phyloP scores from a whole-genome alignment of 768 basidiomycete species.

The Trametes punicea region DNA sequence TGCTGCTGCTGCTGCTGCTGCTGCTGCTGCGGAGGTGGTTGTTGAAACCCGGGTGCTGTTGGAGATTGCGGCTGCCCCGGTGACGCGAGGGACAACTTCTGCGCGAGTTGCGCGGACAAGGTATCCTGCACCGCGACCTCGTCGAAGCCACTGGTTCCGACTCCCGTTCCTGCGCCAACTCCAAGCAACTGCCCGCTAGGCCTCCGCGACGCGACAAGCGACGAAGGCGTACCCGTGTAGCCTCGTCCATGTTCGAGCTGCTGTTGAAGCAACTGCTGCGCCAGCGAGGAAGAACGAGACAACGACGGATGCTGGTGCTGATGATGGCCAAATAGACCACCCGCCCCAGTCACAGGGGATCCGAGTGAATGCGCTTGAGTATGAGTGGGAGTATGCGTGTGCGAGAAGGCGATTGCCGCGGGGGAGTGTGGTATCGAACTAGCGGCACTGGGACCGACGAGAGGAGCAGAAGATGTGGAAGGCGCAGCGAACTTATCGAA shows the following conservation, averaged over 20 bases:
- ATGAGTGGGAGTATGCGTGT: background rate
- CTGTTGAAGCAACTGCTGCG: constrained; percentile 20
- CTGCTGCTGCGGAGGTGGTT: constrained; percentile 13
- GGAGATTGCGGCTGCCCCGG: constrained; percentile 6
- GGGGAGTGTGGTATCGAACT: constrained; percentile 15
- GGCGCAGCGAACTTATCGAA: constrained; percentile 75
- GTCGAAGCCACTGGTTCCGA: background rate
- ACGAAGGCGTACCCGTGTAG: background rate
- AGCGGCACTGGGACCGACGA: constrained; percentile 17
- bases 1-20: background rate
- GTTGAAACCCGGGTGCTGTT: background rate
- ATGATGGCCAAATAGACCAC: background rate
- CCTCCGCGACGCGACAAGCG: constrained; percentile 4
- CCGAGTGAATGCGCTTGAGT: background rate
- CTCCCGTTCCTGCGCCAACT: background rate
- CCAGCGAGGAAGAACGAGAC: constrained; percentile 18
- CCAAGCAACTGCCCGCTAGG: constrained; percentile 1
- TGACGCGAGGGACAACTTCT: constrained; percentile 13
- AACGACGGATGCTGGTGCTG: constrained; percentile 4
- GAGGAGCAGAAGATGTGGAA: constrained; percentile 16
- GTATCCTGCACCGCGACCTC: background rate
- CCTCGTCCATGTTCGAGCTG: constrained; percentile 14
- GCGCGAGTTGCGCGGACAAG: constrained; percentile 1
- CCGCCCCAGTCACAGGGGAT: background rate
- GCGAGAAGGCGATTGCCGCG: constrained; percentile 12